Evolutionary conservation across 352 stramenopile species (phyloP).

Genomic region (Pythium pyrilobum): DNA sequence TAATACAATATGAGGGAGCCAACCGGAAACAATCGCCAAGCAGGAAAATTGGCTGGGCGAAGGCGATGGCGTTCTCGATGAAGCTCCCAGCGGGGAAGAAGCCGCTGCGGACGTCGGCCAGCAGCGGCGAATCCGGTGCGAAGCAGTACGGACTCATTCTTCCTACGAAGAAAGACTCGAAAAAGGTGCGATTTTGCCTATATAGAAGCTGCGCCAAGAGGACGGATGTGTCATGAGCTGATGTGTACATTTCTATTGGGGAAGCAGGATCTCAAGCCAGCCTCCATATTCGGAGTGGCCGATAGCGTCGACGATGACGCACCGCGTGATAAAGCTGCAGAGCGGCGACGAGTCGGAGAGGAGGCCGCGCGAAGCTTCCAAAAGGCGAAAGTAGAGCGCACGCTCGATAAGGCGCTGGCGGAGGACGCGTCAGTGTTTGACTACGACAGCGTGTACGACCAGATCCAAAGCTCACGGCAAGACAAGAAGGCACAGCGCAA

Average conservation of each 20-base stretch:
- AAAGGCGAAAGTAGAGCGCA: slow-evolving; percentile 38
- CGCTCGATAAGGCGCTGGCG: slow-evolving; percentile 49
- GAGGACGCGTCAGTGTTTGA: slow-evolving; percentile 87
- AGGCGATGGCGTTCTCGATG: slow-evolving; percentile 57
- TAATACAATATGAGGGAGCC: not conserved
- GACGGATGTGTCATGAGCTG: not conserved
- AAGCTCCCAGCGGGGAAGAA: slow-evolving; percentile 41
- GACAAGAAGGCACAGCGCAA: slow-evolving; percentile 38
- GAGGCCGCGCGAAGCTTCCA: slow-evolving; percentile 55
- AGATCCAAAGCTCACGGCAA: slow-evolving; percentile 52
- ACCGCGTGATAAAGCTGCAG: slow-evolving; percentile 3
- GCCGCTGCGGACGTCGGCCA: slow-evolving; percentile 4
- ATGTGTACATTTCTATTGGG: no score
- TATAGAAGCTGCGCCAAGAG: no score
- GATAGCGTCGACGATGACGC: not conserved
- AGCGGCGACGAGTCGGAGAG: slow-evolving; percentile 27
- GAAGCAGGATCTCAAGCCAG: slow-evolving; percentile 20
- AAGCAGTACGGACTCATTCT: slow-evolving; percentile 48
- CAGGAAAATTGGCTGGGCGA: not conserved
- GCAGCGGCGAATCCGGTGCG: slow-evolving; percentile 4
- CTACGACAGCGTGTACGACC: slow-evolving; percentile 89
- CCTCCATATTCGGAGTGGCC: slow-evolving; percentile 1
- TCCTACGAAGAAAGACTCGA: slow-evolving; percentile 24
- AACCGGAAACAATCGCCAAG: not conserved
- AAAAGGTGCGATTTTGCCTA: slow-evolving; percentile 21